These are phyloP conservation scores for Rhizomucor pusillus DNA, from an alignment of 371 early-diverging fungal genomes.

Conservation along the genomic window DNA sequence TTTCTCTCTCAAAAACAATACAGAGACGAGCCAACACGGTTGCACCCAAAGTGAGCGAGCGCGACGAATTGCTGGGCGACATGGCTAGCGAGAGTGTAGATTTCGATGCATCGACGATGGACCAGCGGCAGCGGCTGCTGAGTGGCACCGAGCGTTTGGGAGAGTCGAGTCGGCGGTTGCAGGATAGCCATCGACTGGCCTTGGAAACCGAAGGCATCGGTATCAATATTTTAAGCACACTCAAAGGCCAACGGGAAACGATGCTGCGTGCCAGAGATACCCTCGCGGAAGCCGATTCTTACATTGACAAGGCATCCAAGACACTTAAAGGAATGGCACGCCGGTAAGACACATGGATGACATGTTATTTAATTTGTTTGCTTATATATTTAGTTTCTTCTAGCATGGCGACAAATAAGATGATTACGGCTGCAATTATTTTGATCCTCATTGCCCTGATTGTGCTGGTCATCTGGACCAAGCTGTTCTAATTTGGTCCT, in stretches of 20 bases:
- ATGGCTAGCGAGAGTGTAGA: slow-evolving; percentile 39
- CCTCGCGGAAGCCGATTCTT: slow-evolving; percentile 82
- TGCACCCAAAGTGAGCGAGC: slow-evolving; percentile 43
- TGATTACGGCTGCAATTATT: slow-evolving; percentile 86
- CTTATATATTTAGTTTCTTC: slow-evolving; percentile 2
- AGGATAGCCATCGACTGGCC: slow-evolving; percentile 88
- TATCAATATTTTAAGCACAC: slow-evolving; percentile 75
- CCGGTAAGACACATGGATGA: slow-evolving; percentile 58
- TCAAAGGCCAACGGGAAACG: slow-evolving; percentile 90
- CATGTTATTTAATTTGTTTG: background rate
- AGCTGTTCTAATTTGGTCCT: slow-evolving; percentile 32
- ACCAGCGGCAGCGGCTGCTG: slow-evolving; percentile 82
- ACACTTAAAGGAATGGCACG: slow-evolving; percentile 90
- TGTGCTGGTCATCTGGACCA: slow-evolving; percentile 78
- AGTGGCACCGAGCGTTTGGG: slow-evolving; percentile 84
- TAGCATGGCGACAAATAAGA: slow-evolving; percentile 87
- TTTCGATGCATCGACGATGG: slow-evolving; percentile 65
- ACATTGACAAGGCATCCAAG: slow-evolving; percentile 85
- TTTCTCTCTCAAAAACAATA: background rate
- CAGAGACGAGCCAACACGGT: slow-evolving; percentile 44
- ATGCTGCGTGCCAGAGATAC: slow-evolving; percentile 83
- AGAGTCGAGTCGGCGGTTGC: slow-evolving; percentile 73
- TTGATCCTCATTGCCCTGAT: slow-evolving; percentile 79
- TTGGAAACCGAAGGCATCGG: slow-evolving; percentile 90
- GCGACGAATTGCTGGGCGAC: slow-evolving; percentile 68